Base-by-base conservation (phyloP, 176 grass and related monocot species). In the Avena atlantica region DNA sequence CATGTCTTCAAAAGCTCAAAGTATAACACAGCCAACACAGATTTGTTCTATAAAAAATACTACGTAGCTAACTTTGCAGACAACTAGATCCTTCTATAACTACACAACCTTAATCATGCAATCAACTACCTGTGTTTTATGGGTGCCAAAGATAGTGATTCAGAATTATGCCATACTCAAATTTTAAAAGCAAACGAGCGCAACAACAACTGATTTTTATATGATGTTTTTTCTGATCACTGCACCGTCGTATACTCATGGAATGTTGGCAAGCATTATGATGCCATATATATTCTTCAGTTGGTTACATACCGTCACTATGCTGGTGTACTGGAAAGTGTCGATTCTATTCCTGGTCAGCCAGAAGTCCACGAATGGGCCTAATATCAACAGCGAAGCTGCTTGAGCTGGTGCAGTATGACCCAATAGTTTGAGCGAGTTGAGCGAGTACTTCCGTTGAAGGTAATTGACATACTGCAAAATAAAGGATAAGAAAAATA, bases 391-490 rank as follows among this genome's bases (percentile, higher is more conserved):
- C 71, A 90, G 23, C 20, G 91, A 87, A 79, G 47, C 81, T 61
- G 91, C 91, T 67, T 93, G 88, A 36, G 88, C 88, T 53, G 91
- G 91, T 86, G 91, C 88, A 66, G 91, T 93, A 78, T 93, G 85
- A 47, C 91, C 85, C 62, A 93, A 89, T 20, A 93, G 91, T 67
- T 90, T 90, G 85, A 93, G 89, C 3, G 91, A 87, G 68, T 86
- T 79, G 65, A 93, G 85, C 3, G 91, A 93, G 82, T 93, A 93
- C 34, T 88, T 88, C 64, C 74, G 53, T 90, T 93, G 91, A 82
- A 93, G 91, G 78, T 78, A 88, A 90, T 90, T 86, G 36, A 93
- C 86, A 58, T 93, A 90, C 91, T 93, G 68, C 70, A 93, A 7
- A 70, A 86, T 19, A 4, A 16, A 31, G 23, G 79, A 66, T 51